Evolutionary conservation across 2,329 filamentous ascomycete species (phyloP), one percentile per base, ranked within the genome.

Genomic region (Ceratocystis albifundus): DNA sequence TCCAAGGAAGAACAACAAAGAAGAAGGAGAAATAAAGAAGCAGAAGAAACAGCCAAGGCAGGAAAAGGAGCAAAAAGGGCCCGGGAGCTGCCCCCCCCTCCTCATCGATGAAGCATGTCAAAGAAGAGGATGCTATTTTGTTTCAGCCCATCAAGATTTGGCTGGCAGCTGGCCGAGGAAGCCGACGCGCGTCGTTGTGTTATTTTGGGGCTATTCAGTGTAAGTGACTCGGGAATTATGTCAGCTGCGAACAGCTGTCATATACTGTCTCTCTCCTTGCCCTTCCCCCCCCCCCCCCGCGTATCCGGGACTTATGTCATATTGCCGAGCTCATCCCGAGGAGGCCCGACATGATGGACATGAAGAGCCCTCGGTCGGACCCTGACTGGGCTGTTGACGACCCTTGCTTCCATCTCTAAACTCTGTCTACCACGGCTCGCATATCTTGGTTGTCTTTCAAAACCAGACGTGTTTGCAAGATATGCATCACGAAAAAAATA

Each of bases 1-100:
- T 32, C 28, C 3, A 59, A 32, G 55, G 55, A n/a, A 59, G 55
- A 59, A 59, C 55, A 59, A 59, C 55, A 59, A 59, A n/a, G 55
- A 22, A 36, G 55, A 36, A 59, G 55, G 6, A 36, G 17, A 36
- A 59, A 59, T 32, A 36, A 48, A 53, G 55, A 57, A 57, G 22
- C 22, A 53, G 48, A 15, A 53, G n/a, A 50, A 50, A 50, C 8
- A 32, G 53, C 22, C 25, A 55, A 55, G 50, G 12, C 12, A 57
- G 53, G 10, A 32, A 57, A n/a, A n/a, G 17, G 30, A 32, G 30
- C 3, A 30, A 30, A 57, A 30, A 57, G 32, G 28, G 55, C 4
- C 55, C 55, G 55, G 55, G 55, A 59, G 55, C 28, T 15, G 48
- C 8, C n/a, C 20, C 46, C 46, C 10, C 46, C 48, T 30, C 46